Base-by-base conservation (phyloP, 441 rosid species). In the Euphorbia celastroides region DNA sequence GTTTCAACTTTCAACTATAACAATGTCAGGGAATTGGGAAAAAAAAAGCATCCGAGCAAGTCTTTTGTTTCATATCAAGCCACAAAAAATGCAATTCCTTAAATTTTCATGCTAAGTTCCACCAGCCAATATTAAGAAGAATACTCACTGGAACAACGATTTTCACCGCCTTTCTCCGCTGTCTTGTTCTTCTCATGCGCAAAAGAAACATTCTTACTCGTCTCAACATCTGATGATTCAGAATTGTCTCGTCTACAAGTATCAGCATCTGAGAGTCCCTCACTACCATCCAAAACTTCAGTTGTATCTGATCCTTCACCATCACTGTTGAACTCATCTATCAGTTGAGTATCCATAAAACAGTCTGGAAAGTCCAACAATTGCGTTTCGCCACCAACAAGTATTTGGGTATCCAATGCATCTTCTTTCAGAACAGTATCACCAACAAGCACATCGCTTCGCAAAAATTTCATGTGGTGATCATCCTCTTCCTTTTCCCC, bases 381-480 rank as follows among this genome's bases (percentile, higher is more conserved):
- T 79, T 84, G 86, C 4, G 84, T 78, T 68, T 83, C 91, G 48
- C 65, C 78, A 25, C 51, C 79, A 65, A 76, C 56, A 83, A 20
- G 38, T 74, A 78, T 78, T 78, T 87, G 92, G 60, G 92, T 88
- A 74, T 90, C 91, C 28, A 62, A 78, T 17, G 69, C 77, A 68
- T 80, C 82, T 30, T 77, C 77, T 60, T 67, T 68, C 19, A 70
- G 73, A 55, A 73, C 62, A 62, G 70, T 74, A 52, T 83, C 81
- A 59, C 82, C 79, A 57, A 74, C 64, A 54, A 48, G 77, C 56
- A 64, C 59, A 0, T 81, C 73, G 51, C 59, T 65, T 63, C 73
- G 78, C 22, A 62, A 13, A 65, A 62, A 73, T 20, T 28, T 28
- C 25, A 54, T 66, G 52, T 65, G 70, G 65, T 72, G 62, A 32